phyloP scores from a whole-genome alignment of 192 early-diverging fungal genomes.

The Phycomyces nitens region DNA sequence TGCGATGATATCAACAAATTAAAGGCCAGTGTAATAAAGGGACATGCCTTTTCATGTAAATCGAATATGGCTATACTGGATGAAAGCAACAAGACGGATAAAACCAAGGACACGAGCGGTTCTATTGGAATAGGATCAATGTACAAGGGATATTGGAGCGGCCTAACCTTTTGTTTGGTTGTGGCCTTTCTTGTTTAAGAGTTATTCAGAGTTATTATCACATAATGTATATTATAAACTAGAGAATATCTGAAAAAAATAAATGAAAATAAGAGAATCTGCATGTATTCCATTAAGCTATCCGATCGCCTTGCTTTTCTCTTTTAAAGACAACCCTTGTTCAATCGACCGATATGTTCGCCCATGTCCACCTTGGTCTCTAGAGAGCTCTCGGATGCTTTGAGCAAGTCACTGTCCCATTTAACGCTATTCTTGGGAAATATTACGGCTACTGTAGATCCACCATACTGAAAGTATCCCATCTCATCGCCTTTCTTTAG shows the following conservation, averaged over 20 bases:
- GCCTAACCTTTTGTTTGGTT: no score
- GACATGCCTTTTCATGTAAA: constrained; percentile 24
- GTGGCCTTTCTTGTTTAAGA: background rate
- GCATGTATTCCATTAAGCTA: no score
- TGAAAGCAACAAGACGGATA: no score
- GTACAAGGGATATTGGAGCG: no score
- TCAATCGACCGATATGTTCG: constrained; percentile 32
- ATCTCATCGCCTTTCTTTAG: constrained; percentile 67
- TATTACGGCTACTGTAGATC: constrained; percentile 63
- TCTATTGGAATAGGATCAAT: no score
- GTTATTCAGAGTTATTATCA: background rate
- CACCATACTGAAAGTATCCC: constrained; percentile 77
- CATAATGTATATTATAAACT: no score
- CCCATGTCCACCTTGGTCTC: constrained; percentile 59
- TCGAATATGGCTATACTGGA: constrained; percentile 2
- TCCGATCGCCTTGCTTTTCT: no score
- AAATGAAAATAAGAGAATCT: background rate
- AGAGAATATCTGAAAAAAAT: no score
- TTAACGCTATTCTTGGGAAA: constrained; percentile 60
- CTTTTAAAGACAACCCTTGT: background rate
- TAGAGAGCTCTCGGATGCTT: constrained; percentile 46
- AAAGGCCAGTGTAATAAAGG: constrained; percentile 16
- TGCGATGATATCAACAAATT: constrained; percentile 27
- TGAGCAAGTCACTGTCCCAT: constrained; percentile 63
- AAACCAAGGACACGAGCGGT: no score